Base-by-base conservation (phyloP, 2,329 filamentous ascomycete species). In the Pyrenophora teres region DNA sequence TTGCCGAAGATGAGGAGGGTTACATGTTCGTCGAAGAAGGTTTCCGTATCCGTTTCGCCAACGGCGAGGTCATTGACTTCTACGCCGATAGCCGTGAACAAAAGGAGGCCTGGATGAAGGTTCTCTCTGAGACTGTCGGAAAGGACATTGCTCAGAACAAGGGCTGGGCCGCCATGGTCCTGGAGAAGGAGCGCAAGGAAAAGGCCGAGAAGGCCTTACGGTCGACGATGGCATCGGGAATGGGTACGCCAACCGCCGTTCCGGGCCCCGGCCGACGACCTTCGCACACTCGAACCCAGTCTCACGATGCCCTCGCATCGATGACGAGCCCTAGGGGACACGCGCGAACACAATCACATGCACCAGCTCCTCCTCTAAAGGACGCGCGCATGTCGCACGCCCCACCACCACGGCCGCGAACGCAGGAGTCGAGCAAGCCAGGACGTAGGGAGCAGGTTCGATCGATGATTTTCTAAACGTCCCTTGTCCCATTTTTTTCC, bases 11-110 rank as follows among this genome's bases (percentile, higher is more conserved):
- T 61, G 94, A 99, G 76, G 94, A 99, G 72, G 94, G 94, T 36
- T 99, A 99, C 80, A 96, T 97, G 89, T 99, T 99, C 73, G 93
- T 99, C 46, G 94, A 99, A 74, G 94, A 99, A 73, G 94, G 94
- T 2, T 99, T 99, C 87, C 90, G 94, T 35, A 96, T 99, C 72
- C 91, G 93, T 51, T 99, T 99, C 76, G 95, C 90, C 72, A 99
- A 99, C 68, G 94, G 94, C 56, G 94, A 99, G 77, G 87, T 96
- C 58, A 99, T 99, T 70, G 93, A 97, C 79, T 97, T 97, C 73
- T 97, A 99, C 70, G 94, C 93, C 68, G 93, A 97, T 74, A 92
- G 86, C 27, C 84, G 87, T 1, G 84, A 84, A 33, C 88, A 94
- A 69, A 99, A 97, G 77, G 90, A 96, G 39, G 88, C 86, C 47